A percentile compares a stretch with the other conserved stretches of the same genome.
Conservation (phyloP, 805 yeast genomes). For the Schwanniomyces sp. region DNA sequence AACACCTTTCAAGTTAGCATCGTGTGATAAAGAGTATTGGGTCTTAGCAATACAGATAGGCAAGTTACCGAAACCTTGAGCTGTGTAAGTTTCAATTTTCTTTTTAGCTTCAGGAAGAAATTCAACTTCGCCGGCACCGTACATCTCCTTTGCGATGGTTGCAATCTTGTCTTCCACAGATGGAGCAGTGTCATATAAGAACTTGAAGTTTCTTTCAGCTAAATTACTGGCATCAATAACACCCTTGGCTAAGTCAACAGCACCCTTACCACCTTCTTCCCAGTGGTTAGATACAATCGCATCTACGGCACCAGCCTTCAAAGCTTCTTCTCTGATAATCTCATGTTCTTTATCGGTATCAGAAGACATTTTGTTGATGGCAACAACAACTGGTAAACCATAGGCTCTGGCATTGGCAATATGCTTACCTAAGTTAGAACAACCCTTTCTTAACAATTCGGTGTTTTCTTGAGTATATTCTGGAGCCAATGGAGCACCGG, state of each 20-base stretch:
- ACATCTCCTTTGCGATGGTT: conserved; percentile 71
- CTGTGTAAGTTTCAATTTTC: conserved; percentile 65
- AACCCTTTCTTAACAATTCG: conserved; percentile 67
- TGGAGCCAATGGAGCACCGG: conserved; percentile 76
- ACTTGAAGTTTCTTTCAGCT: conserved; percentile 43
- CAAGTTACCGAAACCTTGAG: conserved; percentile 73
- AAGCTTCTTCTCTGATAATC: conserved; percentile 63
- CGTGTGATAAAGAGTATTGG: conserved; percentile 81
- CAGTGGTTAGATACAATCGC: conserved; percentile 84
- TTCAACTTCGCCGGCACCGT: conserved; percentile 74
- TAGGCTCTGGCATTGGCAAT: conserved; percentile 68
- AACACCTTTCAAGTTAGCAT: conserved; percentile 78
- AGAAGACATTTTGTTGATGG: conserved; percentile 75
- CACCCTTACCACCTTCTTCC: conserved; percentile 86
- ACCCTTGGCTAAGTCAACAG: conserved; percentile 69
- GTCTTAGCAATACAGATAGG: conserved; percentile 88
- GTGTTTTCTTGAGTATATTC: conserved; percentile 72
- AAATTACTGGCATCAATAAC: conserved; percentile 62
- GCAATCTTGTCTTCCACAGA: conserved; percentile 67
- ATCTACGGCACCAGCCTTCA: conserved; percentile 76
- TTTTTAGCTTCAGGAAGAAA: conserved; percentile 66
- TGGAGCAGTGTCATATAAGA: conserved; percentile 60
- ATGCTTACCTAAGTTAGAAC: conserved; percentile 75
- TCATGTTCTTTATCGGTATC: conserved; percentile 71
- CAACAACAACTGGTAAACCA: conserved; percentile 80